Base-by-base conservation (phyloP, 257 asterid genomes). In the Asclepias syriaca region DNA sequence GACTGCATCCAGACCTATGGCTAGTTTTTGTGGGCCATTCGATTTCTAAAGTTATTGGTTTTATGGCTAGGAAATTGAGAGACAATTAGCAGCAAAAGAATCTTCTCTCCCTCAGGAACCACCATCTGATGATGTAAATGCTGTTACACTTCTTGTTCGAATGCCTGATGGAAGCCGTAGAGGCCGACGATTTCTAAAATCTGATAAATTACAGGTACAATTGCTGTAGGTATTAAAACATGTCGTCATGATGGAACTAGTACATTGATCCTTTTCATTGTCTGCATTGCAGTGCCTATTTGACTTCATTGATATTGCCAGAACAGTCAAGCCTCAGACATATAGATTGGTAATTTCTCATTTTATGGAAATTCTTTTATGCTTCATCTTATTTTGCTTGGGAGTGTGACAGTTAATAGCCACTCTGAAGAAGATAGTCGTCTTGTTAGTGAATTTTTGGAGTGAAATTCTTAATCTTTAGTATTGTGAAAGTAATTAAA, bases 111-210 rank as follows among this genome's bases (percentile, higher is more conserved):
- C 99, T 65, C 85, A 80, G 73, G 99, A 95, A 81, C 99, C 99
- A 81, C 59, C 89, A 15, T 43, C 85, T 19, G 89, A 86, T 80
- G 91, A 90, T 59, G 98, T 87, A 82, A 87, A 83, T 80, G 93
- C 96, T 34, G 88, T 95, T 70, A 95, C 91, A 32, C 96, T 95
- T 55, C 96, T 95, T 79, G 92, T 95, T 66, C 88, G 98, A 65
- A 86, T 95, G 97, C 96, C 98, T 67, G 97, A 95, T 83, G 99
- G 98, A 58, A 90, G 89, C 79, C 83, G 99, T 76, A 84, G 95
- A 80, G 98, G 99, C 40, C 90, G 99, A 14, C 87, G 98, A 49
- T 95, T 95, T 83, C 87, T 72, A n/a, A 95, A 92, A 83, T 87
- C 94, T 16, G 94, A 95, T 84, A 90, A 75, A 80, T 81, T 95